Base-by-base conservation (phyloP, 169 alveolate species). In the Perkinsus chesapeaki region DNA sequence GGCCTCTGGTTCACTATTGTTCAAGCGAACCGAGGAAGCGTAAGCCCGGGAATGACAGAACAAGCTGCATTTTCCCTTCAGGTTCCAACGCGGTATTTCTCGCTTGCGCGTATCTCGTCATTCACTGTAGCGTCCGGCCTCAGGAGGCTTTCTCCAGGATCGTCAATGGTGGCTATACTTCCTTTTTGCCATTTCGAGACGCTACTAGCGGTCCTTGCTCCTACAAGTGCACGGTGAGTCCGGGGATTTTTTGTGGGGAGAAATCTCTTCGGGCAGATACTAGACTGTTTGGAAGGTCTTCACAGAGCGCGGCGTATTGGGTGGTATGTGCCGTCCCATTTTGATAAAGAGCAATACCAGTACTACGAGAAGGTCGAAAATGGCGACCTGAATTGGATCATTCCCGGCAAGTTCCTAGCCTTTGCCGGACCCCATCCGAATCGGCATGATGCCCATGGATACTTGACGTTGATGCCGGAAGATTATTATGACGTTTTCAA, bases 301-400 rank as follows among this genome's bases (percentile, higher is more conserved):
- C 97, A 98, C 93, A 96, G 96, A 93, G 99, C 99, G 47, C 27
- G 39, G 92, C 94, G 94, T 95, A 93, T 96, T 34, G 98, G 98
- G n/a, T 98, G 99, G 99, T 98, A 97, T 95, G 96, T 96, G 94
- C 97, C 95, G 60, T 96, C 96, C 91, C 96, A 96, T 0, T 98
- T 98, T 93, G 97, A 98, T 48, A 93, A 96, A 5, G 97, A 96
- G 92, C 98, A 96, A 90, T 98, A 98, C 93, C 99, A 98, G 94
- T 96, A 96, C 94, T 98, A 98, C 94, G 99, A 97, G 92, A 96
- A 97, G 73, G 98, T 98, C 39, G 99, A 98, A 91, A 98, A 95
- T 82, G 99, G 99, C 34, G 99, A 98, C 94, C 94, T 98, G 94
- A 98, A 98, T 93, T 98, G 99, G 99, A 95, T 98, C 37, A 96